phyloP scores from a whole-genome alignment of 169 alveolate species.

The Blepharisma undulans region DNA sequence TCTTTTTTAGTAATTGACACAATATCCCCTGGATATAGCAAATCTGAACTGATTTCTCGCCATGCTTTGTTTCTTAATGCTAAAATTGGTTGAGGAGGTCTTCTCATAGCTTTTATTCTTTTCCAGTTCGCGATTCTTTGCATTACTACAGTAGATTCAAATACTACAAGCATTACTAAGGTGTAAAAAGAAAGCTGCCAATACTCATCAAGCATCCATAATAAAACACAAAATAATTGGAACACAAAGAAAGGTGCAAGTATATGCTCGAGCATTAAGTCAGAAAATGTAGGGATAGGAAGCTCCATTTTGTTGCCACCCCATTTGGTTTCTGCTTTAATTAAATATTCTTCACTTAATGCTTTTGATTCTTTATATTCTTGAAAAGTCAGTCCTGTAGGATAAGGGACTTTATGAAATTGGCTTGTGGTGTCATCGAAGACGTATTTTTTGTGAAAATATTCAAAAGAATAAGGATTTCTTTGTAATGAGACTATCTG shows the following conservation, averaged over 20 bases:
- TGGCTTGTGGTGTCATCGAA: constrained; percentile 51
- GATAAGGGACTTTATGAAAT: constrained; percentile 57
- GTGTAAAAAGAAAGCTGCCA: constrained; percentile 73
- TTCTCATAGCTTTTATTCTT: constrained; percentile 79
- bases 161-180: constrained; percentile 46
- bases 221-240: constrained; percentile 92
- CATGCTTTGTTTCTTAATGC: constrained; percentile 90
- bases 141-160: constrained; percentile 71
- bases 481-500: not conserved
- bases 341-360: constrained; percentile 27
- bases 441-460: constrained; percentile 54
- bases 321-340: constrained; percentile 56
- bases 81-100: constrained; percentile 84
- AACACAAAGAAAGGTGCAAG: constrained; percentile 96
- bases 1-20: constrained; percentile 48
- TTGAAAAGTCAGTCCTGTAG: constrained; percentile 46
- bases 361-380: constrained; percentile 55
- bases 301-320: constrained; percentile 92
- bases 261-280: constrained; percentile 91
- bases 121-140: constrained; percentile 68
- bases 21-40: constrained; percentile 95
- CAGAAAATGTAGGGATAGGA: constrained; percentile 91
- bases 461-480: constrained; percentile 39
- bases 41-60: constrained; percentile 85
- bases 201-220: constrained; percentile 97